Percentiles rank a stretch among this genome's conserved stretches.
Conservation (phyloP, 2,329 filamentous ascomycete species). For the Periconia digitata region DNA sequence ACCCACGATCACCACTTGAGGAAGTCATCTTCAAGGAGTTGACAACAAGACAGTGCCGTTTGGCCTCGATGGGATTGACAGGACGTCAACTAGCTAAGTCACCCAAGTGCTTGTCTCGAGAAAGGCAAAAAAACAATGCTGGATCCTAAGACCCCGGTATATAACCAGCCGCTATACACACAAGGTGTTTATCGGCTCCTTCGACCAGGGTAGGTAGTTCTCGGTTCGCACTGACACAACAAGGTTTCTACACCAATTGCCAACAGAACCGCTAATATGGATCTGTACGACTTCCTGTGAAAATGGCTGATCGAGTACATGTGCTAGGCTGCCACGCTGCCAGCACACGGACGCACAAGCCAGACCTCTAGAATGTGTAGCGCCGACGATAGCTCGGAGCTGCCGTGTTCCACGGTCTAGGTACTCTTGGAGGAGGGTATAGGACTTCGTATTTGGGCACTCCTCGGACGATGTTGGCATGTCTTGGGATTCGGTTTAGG, state of each 20-base stretch:
- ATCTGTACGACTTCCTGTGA: conserved; percentile 1
- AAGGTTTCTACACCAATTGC: conserved; percentile 12
- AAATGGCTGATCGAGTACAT: conserved; percentile 1
- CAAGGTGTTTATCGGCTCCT: conserved; percentile 6
- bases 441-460: neutral
- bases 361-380: conserved; percentile 1
- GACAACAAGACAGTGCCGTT: conserved; percentile 1
- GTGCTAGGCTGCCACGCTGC: conserved; percentile 9
- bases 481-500: conserved; percentile 1
- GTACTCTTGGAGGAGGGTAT: neutral
- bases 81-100: neutral
- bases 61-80: neutral
- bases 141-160: conserved; percentile 10
- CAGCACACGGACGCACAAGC: conserved; percentile 1
- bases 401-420: conserved; percentile 5
- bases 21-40: conserved; percentile 11
- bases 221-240: conserved; percentile 9
- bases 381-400: conserved; percentile 3
- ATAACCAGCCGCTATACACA: conserved; percentile 14
- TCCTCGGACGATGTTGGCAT: conserved; percentile 4
- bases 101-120: conserved; percentile 6
- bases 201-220: conserved; percentile 5
- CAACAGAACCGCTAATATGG: conserved; percentile 9
- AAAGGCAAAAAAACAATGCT: conserved; percentile 7
- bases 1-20: conserved; percentile 14